These are phyloP conservation scores for Cyclocybe aegerita DNA, from an alignment of 768 basidiomycete genomes.

Conservation along the genomic window DNA sequence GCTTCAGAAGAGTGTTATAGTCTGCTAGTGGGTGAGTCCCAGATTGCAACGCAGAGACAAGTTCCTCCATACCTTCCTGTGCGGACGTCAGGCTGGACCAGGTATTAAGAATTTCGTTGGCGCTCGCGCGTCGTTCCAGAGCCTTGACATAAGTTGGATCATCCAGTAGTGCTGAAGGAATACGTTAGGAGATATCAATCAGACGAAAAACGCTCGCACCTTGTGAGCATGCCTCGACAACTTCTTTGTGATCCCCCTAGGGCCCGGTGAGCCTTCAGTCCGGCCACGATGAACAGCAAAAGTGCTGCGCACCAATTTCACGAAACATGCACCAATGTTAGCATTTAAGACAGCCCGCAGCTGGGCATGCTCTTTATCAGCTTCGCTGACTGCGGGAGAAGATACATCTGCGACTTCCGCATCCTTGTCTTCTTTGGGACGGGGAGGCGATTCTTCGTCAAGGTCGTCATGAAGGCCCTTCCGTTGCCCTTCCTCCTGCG, in stretches of 20 bases:
- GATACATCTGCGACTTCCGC: constrained; percentile 13
- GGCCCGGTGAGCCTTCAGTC: too few species aligned
- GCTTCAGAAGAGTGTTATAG: constrained; percentile 66
- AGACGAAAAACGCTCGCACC: constrained; percentile 35
- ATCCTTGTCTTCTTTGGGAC: constrained; percentile 2
- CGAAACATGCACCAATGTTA: constrained; percentile 87
- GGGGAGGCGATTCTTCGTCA: not conserved
- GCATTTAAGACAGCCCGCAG: constrained; percentile 71
- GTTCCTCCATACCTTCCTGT: constrained; percentile 65
- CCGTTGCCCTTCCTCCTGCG: constrained; percentile 10
- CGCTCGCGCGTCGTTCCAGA: constrained; percentile 82
- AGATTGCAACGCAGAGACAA: not conserved
- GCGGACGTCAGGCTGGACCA: constrained; percentile 85
- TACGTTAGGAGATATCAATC: not conserved
- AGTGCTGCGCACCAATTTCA: constrained; percentile 62
- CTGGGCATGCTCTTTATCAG: constrained; percentile 14
- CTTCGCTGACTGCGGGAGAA: constrained; percentile 19
- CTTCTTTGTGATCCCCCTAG: constrained; percentile 78
- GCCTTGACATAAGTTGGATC: constrained; percentile 87
- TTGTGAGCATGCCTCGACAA: constrained; percentile 78
- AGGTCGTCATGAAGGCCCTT: constrained; percentile 5
- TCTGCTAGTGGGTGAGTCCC: constrained; percentile 44
- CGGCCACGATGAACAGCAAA: not conserved
- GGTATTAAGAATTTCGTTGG: constrained; percentile 75
- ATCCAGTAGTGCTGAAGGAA: constrained; percentile 69